Evolutionary conservation across 2,329 filamentous ascomycete genomes (phyloP).

Genomic region (Reticulascus tulasneorum): DNA sequence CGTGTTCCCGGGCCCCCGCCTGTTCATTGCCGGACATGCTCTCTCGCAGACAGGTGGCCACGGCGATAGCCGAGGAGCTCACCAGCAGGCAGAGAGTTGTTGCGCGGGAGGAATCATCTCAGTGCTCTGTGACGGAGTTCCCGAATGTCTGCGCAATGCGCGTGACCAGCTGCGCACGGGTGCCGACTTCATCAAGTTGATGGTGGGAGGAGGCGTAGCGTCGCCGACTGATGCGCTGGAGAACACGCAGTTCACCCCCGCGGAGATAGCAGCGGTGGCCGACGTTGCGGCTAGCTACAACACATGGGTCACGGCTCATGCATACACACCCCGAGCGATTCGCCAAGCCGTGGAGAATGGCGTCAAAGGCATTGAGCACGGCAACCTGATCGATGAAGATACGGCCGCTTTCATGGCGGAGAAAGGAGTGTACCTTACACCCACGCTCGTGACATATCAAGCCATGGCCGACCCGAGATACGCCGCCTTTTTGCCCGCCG

Average conservation of each 20-base stretch:
- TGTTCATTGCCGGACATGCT: slow-evolving; percentile 51
- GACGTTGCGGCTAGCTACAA: slow-evolving; percentile 43
- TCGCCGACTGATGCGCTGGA: slow-evolving; percentile 51
- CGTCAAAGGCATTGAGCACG: slow-evolving; percentile 48
- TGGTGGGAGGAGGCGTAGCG: slow-evolving; percentile 54
- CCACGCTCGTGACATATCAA: slow-evolving; percentile 50
- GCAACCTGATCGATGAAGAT: slow-evolving; percentile 37
- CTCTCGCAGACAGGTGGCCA: slow-evolving; percentile 58
- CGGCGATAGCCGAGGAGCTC: slow-evolving; percentile 43
- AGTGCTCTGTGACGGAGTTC: slow-evolving; percentile 48
- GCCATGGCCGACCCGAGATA: slow-evolving; percentile 42
- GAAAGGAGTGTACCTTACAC: slow-evolving; percentile 45
- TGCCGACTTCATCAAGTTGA: slow-evolving; percentile 60
- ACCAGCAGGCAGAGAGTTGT: slow-evolving; percentile 33
- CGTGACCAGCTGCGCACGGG: slow-evolving; percentile 53
- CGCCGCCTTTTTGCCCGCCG: slow-evolving; percentile 37
- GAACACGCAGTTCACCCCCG: slow-evolving; percentile 51
- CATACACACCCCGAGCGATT: slow-evolving; percentile 52
- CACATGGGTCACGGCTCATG: slow-evolving; percentile 55
- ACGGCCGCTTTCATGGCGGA: slow-evolving; percentile 47
- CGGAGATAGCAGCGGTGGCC: slow-evolving; percentile 52
- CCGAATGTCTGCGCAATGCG: slow-evolving; percentile 47
- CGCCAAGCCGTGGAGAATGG: slow-evolving; percentile 52
- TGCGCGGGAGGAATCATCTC: slow-evolving; percentile 43
- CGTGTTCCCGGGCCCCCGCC: slow-evolving; percentile 48